phyloP scores from a whole-genome alignment of 2,329 filamentous ascomycete species.

The Fusarium sp. region DNA sequence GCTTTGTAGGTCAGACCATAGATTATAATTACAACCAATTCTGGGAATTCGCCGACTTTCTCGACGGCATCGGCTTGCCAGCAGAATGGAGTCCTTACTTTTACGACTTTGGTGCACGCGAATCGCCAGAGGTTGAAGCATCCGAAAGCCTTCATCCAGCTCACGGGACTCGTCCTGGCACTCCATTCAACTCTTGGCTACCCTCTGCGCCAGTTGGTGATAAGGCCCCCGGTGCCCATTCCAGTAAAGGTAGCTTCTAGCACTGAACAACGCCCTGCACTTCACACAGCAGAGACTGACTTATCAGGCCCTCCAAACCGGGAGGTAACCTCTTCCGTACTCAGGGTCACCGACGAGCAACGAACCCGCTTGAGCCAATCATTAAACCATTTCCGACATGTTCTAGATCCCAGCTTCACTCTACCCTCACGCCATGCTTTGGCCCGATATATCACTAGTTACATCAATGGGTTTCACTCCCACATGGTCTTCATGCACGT shows the following conservation, averaged over 20 bases:
- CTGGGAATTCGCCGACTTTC: constrained; percentile 53
- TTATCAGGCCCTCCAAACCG: too few relatives aligned
- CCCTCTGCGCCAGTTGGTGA: constrained; percentile 51
- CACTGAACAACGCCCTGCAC: too few relatives aligned
- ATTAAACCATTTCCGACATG: not conserved
- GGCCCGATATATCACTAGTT: constrained; percentile 45
- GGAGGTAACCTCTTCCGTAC: constrained; percentile 14
- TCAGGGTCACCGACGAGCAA: constrained; percentile 51
- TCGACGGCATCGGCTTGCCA: constrained; percentile 52
- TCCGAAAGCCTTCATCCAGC: too few relatives aligned
- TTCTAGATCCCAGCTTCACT: constrained; percentile 47
- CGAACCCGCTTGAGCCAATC: constrained; percentile 35
- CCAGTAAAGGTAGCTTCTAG: too few relatives aligned
- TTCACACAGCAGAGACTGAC: not conserved
- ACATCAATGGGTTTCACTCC: constrained; percentile 52
- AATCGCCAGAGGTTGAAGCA: not conserved
- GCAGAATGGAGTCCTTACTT: constrained; percentile 55
- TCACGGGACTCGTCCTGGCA: constrained; percentile 31
- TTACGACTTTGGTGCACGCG: constrained; percentile 37
- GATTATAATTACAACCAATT: constrained; percentile 46
- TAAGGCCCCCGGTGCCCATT: constrained; percentile 31
- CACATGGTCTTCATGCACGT: constrained; percentile 54
- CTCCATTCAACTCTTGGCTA: constrained; percentile 53
- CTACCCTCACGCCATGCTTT: constrained; percentile 51
- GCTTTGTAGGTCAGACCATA: too few relatives aligned